Evolutionary conservation across 768 basidiomycete species (phyloP), one percentile per base, ranked within the genome.

Genomic region (Candolleomyces aberdarensis): DNA sequence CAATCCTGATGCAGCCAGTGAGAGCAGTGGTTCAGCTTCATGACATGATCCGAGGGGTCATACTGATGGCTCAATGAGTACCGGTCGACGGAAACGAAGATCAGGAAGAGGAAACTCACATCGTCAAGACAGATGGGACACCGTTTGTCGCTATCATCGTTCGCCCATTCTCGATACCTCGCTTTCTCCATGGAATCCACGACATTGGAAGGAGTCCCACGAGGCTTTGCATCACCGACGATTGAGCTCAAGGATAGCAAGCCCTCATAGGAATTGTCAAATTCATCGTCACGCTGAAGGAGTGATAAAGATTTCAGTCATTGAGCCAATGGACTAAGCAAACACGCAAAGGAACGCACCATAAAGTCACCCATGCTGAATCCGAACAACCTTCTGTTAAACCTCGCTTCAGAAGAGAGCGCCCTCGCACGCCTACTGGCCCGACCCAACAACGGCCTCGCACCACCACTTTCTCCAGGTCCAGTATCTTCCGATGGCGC

Each of bases 71-170:
- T 56, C 51, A 41, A 15, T 20, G 63, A 36, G 36, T 36, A 41
- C 40, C 40, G 54, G 67, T 46, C 67, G 31, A 43, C 59, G 49
- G n/a, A 31, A 52, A 57, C 7, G n/a, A 29, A 20, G 26, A 26
- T 26, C 26, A 26, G 26, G n/a, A 41, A 43, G 31, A 62, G 58
- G 5, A 15, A 1, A 80, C 89, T 57, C 67, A 91, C 91, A 72
- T 94, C 91, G 63, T 93, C 91, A 63, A 93, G 72, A 68, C 92
- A 94, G 57, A 94, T 93, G 1, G 92, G 91, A 71, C 92, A 94
- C 49, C 90, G 80, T 58, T 82, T 76, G 63, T 93, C 91, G 58
- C 39, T 57, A 9, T 59, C 62, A 3, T 46, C n/a, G 10, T 51
- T 53, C 19, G 61, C 65, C 65, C 60, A 63, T 40, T 66, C 65